These are phyloP conservation scores for Pseudozyma hubeiensis DNA, from an alignment of 1,284 basidiomycete genomes.

Conservation along the genomic window DNA sequence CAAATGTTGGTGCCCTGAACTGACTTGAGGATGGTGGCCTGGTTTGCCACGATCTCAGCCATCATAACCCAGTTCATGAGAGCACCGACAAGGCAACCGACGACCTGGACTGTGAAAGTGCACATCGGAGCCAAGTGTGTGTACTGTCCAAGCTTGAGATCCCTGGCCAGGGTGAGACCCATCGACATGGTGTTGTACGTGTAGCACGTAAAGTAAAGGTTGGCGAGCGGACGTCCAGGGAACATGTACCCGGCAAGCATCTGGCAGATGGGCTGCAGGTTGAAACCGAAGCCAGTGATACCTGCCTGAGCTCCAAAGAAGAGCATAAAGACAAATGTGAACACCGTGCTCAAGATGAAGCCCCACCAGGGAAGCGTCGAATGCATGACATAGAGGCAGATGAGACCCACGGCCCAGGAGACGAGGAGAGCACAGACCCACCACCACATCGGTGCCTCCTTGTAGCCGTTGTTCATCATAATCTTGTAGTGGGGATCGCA, in stretches of 20 bases:
- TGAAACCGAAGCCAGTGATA: slow-evolving; percentile 42
- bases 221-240: slow-evolving; percentile 50
- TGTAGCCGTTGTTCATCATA: slow-evolving; percentile 36
- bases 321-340: slow-evolving; percentile 30
- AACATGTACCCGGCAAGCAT: slow-evolving; percentile 52
- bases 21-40: slow-evolving; percentile 48
- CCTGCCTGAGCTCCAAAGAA: slow-evolving; percentile 29
- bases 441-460: slow-evolving; percentile 37
- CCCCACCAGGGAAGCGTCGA: slow-evolving; percentile 43
- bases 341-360: slow-evolving; percentile 23
- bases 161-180: slow-evolving; percentile 24
- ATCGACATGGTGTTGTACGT: slow-evolving; percentile 44
- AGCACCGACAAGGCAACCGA: slow-evolving; percentile 45
- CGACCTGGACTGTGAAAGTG: slow-evolving; percentile 45
- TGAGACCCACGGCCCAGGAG: slow-evolving; percentile 27
- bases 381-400: slow-evolving; percentile 32
- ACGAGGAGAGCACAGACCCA: slow-evolving; percentile 20
- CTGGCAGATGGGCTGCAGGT: slow-evolving; percentile 50
- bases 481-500: slow-evolving; percentile 36
- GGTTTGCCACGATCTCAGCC: slow-evolving; percentile 19
- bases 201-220: slow-evolving; percentile 54
- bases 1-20: slow-evolving; percentile 47
- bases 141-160: slow-evolving; percentile 53
- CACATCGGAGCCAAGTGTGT: slow-evolving; percentile 50
- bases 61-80: slow-evolving; percentile 50